phyloP scores from a whole-genome alignment of 768 basidiomycete genomes.

The Tylopilus subfusipes region DNA sequence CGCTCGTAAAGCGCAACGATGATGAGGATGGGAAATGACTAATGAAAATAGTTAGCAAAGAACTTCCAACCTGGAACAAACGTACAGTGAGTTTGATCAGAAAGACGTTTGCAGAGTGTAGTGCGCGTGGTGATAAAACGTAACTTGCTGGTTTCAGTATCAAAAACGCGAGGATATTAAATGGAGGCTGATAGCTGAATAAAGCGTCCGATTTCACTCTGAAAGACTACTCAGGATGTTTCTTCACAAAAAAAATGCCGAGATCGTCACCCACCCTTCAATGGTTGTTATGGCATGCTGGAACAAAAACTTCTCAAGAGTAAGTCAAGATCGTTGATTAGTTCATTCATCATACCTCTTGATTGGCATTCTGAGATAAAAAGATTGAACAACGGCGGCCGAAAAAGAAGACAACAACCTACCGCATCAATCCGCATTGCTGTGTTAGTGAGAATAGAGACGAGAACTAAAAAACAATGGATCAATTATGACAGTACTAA shows the following conservation, averaged over 20 bases:
- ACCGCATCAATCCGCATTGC: constrained; percentile 73
- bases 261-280: constrained; percentile 57
- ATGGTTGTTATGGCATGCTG: constrained; percentile 85
- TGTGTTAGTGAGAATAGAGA: constrained; percentile 88
- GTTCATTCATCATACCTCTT: constrained; percentile 42
- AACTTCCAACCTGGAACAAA: not conserved
- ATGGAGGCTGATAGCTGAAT: constrained; percentile 90
- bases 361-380: constrained; percentile 48
- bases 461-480: constrained; percentile 45
- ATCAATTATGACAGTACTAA: constrained; percentile 4
- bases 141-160: constrained; percentile 79
- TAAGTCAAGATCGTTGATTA: constrained; percentile 12
- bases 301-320: constrained; percentile 66
- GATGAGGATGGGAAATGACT: constrained; percentile 77
- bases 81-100: constrained; percentile 76
- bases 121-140: constrained; percentile 64
- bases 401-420: constrained; percentile 16
- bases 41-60: not conserved
- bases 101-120: constrained; percentile 85
- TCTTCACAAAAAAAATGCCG: not conserved
- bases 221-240: constrained; percentile 5
- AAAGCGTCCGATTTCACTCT: constrained; percentile 88
- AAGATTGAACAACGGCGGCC: not conserved
- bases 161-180: constrained; percentile 77
- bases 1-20: constrained; percentile 80